These are phyloP conservation scores for Centaurea solstitialis DNA, from an alignment of 129 eudicot species.

Conservation along the genomic window DNA sequence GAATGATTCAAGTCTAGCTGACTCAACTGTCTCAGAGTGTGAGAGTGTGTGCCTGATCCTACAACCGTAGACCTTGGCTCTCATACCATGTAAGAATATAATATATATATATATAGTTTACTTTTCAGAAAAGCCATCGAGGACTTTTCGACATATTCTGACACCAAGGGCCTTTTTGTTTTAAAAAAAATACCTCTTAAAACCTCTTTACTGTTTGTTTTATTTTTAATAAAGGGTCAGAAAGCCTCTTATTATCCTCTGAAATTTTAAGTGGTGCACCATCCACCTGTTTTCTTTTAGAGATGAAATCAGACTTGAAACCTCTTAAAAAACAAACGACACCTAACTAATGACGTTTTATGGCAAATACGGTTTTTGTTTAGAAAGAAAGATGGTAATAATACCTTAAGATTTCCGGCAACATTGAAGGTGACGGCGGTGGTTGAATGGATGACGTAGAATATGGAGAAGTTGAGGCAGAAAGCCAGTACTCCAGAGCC, in stretches of 20 bases:
- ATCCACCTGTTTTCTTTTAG: too few species aligned
- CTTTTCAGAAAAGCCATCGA: neutral
- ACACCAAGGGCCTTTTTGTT: neutral
- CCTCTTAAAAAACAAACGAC: too few species aligned
- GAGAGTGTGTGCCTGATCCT: neutral
- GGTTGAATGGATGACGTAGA: conserved; percentile 92
- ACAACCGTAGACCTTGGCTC: neutral
- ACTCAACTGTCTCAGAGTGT: neutral
- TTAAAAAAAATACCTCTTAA: too few species aligned
- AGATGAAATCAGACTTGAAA: too few species aligned
- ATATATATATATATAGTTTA: too few species aligned
- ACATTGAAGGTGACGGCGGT: conserved; percentile 97
- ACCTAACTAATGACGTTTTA: too few species aligned
- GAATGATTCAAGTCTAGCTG: too few species aligned
- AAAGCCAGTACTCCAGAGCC: conserved; percentile 91
- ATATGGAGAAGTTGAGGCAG: conserved; percentile 93
- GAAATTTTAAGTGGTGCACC: too few species aligned
- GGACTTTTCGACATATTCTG: neutral
- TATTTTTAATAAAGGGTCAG: too few species aligned
- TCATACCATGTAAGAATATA: too few species aligned
- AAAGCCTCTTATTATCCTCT: too few species aligned
- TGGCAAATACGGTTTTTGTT: neutral
- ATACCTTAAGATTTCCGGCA: conserved; percentile 97
- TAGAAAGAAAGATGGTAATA: conserved; percentile 1
- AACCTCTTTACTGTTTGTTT: too few species aligned